Evolutionary conservation across 2,329 filamentous ascomycete species (phyloP).

Genomic region (Calonectria hawksworthii): DNA sequence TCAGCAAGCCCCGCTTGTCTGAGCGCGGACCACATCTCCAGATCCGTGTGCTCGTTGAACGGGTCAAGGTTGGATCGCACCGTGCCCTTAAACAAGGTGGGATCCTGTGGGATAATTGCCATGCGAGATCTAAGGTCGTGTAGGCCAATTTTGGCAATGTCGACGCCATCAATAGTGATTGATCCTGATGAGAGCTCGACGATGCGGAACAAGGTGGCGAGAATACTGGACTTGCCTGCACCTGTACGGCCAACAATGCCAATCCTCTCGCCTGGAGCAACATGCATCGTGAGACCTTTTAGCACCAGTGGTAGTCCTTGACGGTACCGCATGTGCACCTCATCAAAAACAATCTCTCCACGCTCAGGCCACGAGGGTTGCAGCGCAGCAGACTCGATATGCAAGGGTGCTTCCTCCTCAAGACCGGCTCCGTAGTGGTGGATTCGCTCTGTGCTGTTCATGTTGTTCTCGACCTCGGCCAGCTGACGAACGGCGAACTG

Average conservation of each 20-base stretch:
- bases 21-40: constrained; percentile 82
- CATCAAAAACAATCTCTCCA: constrained; percentile 82
- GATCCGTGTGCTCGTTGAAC: constrained; percentile 81
- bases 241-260: constrained; percentile 87
- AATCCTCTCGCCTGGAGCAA: constrained; percentile 81
- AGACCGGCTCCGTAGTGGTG: constrained; percentile 90
- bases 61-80: constrained; percentile 85
- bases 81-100: constrained; percentile 86
- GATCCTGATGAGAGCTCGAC: constrained; percentile 74
- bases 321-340: constrained; percentile 85
- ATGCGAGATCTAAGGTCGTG: constrained; percentile 82
- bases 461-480: constrained; percentile 96
- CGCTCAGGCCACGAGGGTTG: constrained; percentile 85
- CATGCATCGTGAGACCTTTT: constrained; percentile 77
- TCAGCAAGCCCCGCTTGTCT: constrained; percentile 78
- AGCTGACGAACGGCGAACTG: constrained; percentile 98
- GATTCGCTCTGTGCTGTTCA: constrained; percentile 95
- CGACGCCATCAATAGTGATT: constrained; percentile 75
- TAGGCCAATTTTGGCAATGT: constrained; percentile 81
- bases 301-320: constrained; percentile 79
- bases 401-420: constrained; percentile 89
- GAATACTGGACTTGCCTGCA: constrained; percentile 86
- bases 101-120: constrained; percentile 88
- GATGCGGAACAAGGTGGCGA: constrained; percentile 84
- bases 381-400: constrained; percentile 74